phyloP scores from a whole-genome alignment of 345 rosid genomes.

The Brassica cretica region DNA sequence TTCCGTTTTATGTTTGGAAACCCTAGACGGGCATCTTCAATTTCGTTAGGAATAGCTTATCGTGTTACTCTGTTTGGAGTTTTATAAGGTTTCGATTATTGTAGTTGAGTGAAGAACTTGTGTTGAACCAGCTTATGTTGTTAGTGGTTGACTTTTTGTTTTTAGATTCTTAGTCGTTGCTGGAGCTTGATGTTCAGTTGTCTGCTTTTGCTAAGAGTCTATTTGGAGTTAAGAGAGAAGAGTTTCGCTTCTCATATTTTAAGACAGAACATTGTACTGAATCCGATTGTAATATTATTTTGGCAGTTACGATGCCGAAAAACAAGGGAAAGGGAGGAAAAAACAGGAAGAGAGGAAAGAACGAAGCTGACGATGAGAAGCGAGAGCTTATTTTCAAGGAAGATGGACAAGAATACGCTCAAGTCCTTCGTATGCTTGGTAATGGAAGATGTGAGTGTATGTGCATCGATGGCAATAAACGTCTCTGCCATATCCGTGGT shows the following conservation, averaged over 20 bases:
- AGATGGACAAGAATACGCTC: constrained; percentile 77
- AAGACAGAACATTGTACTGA: not conserved
- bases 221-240: not conserved
- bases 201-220: constrained; percentile 1
- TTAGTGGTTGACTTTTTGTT: not conserved
- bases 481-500: constrained; percentile 78
- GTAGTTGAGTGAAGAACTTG: not conserved
- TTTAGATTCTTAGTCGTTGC: not conserved
- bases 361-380: constrained; percentile 76
- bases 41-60: not conserved
- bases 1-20: not conserved
- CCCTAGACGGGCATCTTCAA: constrained; percentile 12
- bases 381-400: constrained; percentile 80
- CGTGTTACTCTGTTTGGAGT: not conserved
- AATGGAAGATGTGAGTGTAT: constrained; percentile 71
- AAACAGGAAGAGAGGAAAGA: constrained; percentile 87
- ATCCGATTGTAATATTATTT: not conserved
- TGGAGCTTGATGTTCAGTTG: not conserved
- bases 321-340: constrained; percentile 88
- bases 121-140: not conserved
- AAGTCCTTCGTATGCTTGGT: constrained; percentile 74
- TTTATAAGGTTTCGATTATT: not conserved
- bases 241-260: not conserved
- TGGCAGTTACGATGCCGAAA: constrained; percentile 59
- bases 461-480: constrained; percentile 66